Percentiles rank a stretch among this genome's conserved stretches.
Conservation (phyloP, 768 basidiomycete genomes). For the Daedaleopsis nitida region DNA sequence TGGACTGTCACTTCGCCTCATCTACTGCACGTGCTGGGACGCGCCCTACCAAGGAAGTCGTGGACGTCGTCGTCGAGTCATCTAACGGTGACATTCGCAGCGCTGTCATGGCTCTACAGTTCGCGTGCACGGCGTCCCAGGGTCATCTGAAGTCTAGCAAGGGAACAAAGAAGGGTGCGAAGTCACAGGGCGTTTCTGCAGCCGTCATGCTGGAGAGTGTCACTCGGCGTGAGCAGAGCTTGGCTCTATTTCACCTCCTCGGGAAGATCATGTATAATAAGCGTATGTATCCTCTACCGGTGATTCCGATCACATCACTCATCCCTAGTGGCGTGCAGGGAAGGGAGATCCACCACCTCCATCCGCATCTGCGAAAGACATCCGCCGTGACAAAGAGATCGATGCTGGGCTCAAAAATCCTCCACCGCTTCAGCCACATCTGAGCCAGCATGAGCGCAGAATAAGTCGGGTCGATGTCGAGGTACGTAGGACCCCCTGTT, state of each 20-base stretch:
- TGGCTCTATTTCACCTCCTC: constrained; percentile 88
- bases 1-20: constrained; percentile 49
- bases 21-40: constrained; percentile 22
- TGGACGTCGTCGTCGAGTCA: constrained; percentile 77
- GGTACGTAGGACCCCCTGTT: constrained; percentile 38
- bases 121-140: constrained; percentile 61
- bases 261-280: constrained; percentile 97
- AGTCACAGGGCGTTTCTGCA: constrained; percentile 24
- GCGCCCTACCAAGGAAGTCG: constrained; percentile 60
- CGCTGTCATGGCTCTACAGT: constrained; percentile 92
- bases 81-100: constrained; percentile 91
- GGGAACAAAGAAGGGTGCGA: constrained; percentile 33
- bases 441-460: constrained; percentile 60
- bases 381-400: constrained; percentile 57
- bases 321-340: constrained; percentile 42
- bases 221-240: constrained; percentile 80
- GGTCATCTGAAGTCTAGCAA: constrained; percentile 1
- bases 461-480: constrained; percentile 79
- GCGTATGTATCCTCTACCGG: constrained; percentile 50
- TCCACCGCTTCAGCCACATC: constrained; percentile 56
- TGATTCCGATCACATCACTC: not conserved
- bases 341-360: constrained; percentile 68
- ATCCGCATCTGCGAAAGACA: constrained; percentile 62
- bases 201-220: constrained; percentile 66
- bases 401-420: constrained; percentile 59